Percentiles rank a stretch among this genome's conserved stretches.
Evolutionary conservation across 306 rosid genomes (phyloP).

Genomic region (Alnus glutinosa): DNA sequence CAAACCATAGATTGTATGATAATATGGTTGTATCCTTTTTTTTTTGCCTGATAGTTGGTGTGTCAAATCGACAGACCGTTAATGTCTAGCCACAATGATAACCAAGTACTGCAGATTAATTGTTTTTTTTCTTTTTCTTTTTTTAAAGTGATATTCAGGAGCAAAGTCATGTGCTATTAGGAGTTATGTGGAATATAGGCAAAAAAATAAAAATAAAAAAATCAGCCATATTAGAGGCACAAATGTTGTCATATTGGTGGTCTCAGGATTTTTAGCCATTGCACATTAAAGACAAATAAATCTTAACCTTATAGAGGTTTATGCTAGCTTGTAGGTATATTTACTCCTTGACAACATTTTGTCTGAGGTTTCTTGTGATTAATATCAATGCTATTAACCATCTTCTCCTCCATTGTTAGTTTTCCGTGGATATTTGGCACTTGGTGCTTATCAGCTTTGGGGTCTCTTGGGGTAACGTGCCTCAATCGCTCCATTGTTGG

Average conservation of each 20-base stretch:
- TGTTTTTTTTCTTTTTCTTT: too few relatives aligned
- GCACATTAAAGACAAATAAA: not conserved
- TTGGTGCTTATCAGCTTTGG: too few relatives aligned
- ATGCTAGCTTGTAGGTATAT: not conserved
- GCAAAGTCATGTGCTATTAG: not conserved
- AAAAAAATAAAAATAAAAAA: too few relatives aligned
- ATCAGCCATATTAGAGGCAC: not conserved
- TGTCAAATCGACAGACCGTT: too few relatives aligned
- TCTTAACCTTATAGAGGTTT: not conserved
- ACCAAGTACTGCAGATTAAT: too few relatives aligned
- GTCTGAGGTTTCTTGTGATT: not conserved
- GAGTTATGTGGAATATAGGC: not conserved
- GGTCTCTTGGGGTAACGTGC: too few relatives aligned
- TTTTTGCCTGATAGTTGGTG: not conserved
- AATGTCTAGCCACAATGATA: too few relatives aligned
- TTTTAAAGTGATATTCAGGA: too few relatives aligned
- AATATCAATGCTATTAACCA: too few relatives aligned
- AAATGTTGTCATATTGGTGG: not conserved
- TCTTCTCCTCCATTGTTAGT: too few relatives aligned
- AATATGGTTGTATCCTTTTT: not conserved
- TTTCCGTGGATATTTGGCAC: too few relatives aligned
- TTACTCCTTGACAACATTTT: not conserved
- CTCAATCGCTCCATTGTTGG: too few relatives aligned
- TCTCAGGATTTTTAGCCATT: not conserved
- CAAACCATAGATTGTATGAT: not conserved